Base-by-base conservation (phyloP, 2,329 filamentous ascomycete species). In the Alternaria metachromatica region DNA sequence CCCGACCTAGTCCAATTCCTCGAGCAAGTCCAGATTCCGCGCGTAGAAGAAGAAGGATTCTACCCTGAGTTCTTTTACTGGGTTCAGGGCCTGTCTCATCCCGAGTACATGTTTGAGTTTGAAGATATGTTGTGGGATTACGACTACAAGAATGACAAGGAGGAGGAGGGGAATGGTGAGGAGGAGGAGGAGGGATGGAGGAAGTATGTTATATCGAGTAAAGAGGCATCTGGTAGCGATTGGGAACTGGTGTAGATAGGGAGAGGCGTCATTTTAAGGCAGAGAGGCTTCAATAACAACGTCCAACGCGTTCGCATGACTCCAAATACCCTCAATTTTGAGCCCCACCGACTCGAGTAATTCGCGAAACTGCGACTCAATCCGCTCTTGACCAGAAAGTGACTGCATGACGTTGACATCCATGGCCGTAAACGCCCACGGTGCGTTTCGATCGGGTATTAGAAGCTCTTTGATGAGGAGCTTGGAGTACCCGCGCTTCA, bases 181-280 rank as follows among this genome's bases (percentile, higher is more conserved):
- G 43, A 20, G 43, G 15, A 33, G 2, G 30, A 8, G 13, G 50
- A 60, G 21, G 33, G 45, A 6, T 67, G 63, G 66, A 44, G 60
- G 33, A 66, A 64, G 46, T 70, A 50, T 15, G 25, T 30, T 50
- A 2, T 30, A 5, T 6, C 11, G 18, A 20, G 2, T 50, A 7
- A 23, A 12, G 49, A 33, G 1, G 2, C 2, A 23, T 53, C 9
- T 12, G 5, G 6, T n/a, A 5, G 4, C 15, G 20, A n/a, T 0
- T 37, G 2, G 18, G 2, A 21, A 4, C 3, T 51, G 12, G 9
- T 33, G 5, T n/a, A 12, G 10, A 33, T 20, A 51, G 49, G 2
- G 0, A 15, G 9, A 33, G 18, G 9, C 12, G 1, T 6, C 20
- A 1, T 30, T 21, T 8, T 33, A 51, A 0, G 28, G 7, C 49